phyloP scores from a whole-genome alignment of 352 stramenopile genomes.

The Halophytophthora polymorphica region DNA sequence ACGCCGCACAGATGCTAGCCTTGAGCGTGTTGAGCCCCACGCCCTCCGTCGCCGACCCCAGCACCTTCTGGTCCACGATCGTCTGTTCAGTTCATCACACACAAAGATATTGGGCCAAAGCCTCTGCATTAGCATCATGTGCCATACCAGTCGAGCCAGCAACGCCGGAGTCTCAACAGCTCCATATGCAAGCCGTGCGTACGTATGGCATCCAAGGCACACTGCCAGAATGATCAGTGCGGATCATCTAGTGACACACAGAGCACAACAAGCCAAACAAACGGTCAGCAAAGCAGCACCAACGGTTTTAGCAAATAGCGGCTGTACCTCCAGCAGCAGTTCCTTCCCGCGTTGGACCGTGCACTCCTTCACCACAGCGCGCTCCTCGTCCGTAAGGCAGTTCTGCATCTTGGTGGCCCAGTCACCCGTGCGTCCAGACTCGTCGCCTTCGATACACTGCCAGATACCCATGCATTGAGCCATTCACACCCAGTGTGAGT shows the following conservation, averaged over 20 bases:
- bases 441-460: conserved; percentile 75
- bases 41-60: conserved; percentile 53
- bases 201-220: conserved; percentile 81
- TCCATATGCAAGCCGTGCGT: conserved; percentile 7
- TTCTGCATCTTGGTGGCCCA: conserved; percentile 71
- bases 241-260: conserved; percentile 48
- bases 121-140: background rate
- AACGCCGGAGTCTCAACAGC: background rate
- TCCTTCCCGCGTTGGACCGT: conserved; percentile 53
- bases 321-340: conserved; percentile 43
- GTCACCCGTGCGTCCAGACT: conserved; percentile 63
- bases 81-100: conserved; percentile 33
- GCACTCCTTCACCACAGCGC: conserved; percentile 50
- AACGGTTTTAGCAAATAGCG: too few relatives aligned
- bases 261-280: conserved; percentile 1
- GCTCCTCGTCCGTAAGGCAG: conserved; percentile 65
- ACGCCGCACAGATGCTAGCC: conserved; percentile 53
- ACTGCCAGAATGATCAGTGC: conserved; percentile 38
- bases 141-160: background rate
- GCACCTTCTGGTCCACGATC: conserved; percentile 50
- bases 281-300: background rate
- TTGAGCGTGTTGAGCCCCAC: conserved; percentile 64
- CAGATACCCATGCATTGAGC: background rate
- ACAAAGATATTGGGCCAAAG: too few relatives aligned
- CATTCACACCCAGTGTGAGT: background rate